Percentiles rank a stretch among this genome's conserved stretches.
Conservation (phyloP, 495 filamentous ascomycete genomes). For the Penicillium chermesinum region DNA sequence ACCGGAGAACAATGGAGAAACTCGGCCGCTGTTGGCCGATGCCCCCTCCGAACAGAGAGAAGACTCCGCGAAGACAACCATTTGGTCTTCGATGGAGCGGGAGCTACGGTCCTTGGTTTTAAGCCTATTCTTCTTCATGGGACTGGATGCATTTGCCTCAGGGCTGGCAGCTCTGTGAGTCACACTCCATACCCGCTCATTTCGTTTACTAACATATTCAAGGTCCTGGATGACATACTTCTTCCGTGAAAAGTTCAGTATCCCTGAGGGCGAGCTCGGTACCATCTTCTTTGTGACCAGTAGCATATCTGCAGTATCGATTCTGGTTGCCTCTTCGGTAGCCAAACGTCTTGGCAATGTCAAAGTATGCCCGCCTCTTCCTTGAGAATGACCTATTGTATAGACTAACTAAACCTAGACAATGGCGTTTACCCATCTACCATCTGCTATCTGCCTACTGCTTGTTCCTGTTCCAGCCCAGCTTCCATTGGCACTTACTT, state of each 20-base stretch:
- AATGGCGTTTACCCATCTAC: slow-evolving; percentile 84
- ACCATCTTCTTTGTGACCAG: slow-evolving; percentile 62
- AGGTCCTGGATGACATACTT: slow-evolving; percentile 71
- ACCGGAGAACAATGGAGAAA: slow-evolving; percentile 27
- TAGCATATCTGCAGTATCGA: slow-evolving; percentile 62
- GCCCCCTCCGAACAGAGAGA: slow-evolving; percentile 7
- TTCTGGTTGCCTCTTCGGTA: slow-evolving; percentile 68
- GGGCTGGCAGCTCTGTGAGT: slow-evolving; percentile 67
- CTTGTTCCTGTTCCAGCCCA: slow-evolving; percentile 59
- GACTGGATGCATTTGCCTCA: slow-evolving; percentile 72
- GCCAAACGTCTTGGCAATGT: slow-evolving; percentile 73
- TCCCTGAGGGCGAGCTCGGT: slow-evolving; percentile 65
- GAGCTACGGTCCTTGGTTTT: slow-evolving; percentile 57
- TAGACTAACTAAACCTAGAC: slow-evolving; percentile 39
- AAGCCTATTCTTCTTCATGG: slow-evolving; percentile 69
- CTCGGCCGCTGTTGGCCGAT: slow-evolving; percentile 44
- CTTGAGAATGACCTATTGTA: background rate
- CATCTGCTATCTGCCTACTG: slow-evolving; percentile 66
- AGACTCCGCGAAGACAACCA: slow-evolving; percentile 19
- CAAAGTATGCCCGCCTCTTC: slow-evolving; percentile 36
- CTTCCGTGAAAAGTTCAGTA: slow-evolving; percentile 68
- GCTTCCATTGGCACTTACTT: slow-evolving; percentile 51
- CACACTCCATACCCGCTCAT: background rate
- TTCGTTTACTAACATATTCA: slow-evolving; percentile 7
- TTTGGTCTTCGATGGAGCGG: slow-evolving; percentile 50